Evolutionary conservation across 2,329 filamentous ascomycete species (phyloP).

Genomic region (Ceratocystis papillata): DNA sequence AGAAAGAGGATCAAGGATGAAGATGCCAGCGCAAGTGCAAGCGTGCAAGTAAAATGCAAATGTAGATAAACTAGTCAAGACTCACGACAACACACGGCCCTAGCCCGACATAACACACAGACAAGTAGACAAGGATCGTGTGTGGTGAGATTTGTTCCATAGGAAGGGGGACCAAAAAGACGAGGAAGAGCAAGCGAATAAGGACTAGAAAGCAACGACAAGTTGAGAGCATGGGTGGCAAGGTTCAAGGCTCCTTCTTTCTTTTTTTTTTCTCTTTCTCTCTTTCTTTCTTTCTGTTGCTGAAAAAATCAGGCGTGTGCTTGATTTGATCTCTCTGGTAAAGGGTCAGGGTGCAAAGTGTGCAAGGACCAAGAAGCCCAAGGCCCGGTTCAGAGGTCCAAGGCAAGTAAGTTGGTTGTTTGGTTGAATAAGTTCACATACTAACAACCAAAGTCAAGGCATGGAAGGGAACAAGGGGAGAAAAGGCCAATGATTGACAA

Average conservation of each 20-base stretch:
- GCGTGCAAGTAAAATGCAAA: conserved; percentile 10
- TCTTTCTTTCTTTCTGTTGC: no score
- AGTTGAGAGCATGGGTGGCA: conserved; percentile 10
- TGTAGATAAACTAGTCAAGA: conserved; percentile 11
- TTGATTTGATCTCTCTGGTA: conserved; percentile 12
- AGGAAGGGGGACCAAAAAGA: conserved; percentile 12
- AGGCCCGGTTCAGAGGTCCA: conserved; percentile 1
- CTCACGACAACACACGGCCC: conserved; percentile 12
- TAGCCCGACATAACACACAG: conserved; percentile 11
- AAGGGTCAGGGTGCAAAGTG: conserved; percentile 11
- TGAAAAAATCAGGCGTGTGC: conserved; percentile 1
- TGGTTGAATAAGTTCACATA: neutral
- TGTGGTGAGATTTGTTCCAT: conserved; percentile 15
- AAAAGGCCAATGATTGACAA: conserved; percentile 7
- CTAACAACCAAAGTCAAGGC: conserved; percentile 7
- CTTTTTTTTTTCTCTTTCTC: no score
- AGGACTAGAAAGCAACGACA: conserved; percentile 10
- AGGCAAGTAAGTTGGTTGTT: neutral
- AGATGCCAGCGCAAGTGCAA: conserved; percentile 11
- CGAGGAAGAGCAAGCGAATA: neutral
- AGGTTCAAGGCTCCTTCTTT: conserved; percentile 6
- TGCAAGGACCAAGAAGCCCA: conserved; percentile 10
- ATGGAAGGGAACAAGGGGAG: conserved; percentile 3
- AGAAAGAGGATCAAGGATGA: conserved; percentile 17
- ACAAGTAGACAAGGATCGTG: conserved; percentile 7